phyloP scores from a whole-genome alignment of 2,329 filamentous ascomycete genomes.

The Aotearoamyces nothofagi region DNA sequence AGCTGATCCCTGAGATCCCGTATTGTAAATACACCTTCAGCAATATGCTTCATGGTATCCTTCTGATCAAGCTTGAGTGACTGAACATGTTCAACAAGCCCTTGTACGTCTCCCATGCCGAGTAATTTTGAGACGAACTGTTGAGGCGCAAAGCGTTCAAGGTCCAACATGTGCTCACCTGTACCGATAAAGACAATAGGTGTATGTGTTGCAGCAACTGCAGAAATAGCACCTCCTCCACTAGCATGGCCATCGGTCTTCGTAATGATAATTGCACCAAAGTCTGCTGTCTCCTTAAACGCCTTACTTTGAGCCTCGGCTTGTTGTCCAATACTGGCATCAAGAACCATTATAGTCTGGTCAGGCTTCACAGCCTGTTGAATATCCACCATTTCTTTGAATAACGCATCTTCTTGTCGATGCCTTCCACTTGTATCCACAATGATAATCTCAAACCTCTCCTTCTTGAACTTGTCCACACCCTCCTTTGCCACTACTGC shows the following conservation, averaged over 20 bases:
- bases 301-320: conserved; percentile 89
- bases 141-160: conserved; percentile 84
- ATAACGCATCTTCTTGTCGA: conserved; percentile 85
- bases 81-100: conserved; percentile 91
- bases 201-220: conserved; percentile 88
- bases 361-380: conserved; percentile 81
- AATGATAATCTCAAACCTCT: conserved; percentile 95
- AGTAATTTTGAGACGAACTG: conserved; percentile 88
- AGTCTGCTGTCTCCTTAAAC: conserved; percentile 94
- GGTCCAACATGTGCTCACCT: conserved; percentile 89
- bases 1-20: conserved; percentile 91
- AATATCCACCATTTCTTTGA: conserved; percentile 96
- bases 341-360: conserved; percentile 96
- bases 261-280: conserved; percentile 96
- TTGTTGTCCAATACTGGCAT: conserved; percentile 91
- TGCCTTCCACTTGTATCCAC: conserved; percentile 95
- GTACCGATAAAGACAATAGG: conserved; percentile 98
- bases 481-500: conserved; percentile 87
- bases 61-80: conserved; percentile 92
- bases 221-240: conserved; percentile 93
- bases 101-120: conserved; percentile 94
- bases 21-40: conserved; percentile 90
- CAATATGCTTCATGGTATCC: conserved; percentile 98
- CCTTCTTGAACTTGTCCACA: conserved; percentile 98
- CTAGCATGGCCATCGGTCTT: conserved; percentile 95